These are phyloP conservation scores for Fusarium austroafricanum DNA, from an alignment of 2,329 filamentous ascomycete species.

Conservation along the genomic window DNA sequence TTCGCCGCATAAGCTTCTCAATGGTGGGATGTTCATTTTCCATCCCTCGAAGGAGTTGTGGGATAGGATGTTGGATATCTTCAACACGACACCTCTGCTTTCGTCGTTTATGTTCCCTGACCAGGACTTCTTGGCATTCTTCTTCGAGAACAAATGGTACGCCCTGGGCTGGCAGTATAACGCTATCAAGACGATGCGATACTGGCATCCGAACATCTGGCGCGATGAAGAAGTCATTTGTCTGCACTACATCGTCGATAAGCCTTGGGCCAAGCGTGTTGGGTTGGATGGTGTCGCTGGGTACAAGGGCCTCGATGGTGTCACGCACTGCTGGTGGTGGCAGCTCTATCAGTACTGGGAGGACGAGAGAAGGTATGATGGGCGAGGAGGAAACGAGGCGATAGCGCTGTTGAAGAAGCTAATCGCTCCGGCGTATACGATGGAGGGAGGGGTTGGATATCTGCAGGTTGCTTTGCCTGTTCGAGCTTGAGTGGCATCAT, in stretches of 20 bases:
- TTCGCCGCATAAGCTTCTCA: constrained; percentile 29
- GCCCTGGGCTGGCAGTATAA: constrained; percentile 42
- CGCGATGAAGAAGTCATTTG: constrained; percentile 39
- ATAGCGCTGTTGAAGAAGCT: constrained; percentile 7
- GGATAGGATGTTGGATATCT: constrained; percentile 26
- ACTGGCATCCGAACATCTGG: constrained; percentile 40
- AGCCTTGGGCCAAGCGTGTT: constrained; percentile 35
- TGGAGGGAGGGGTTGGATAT: neutral
- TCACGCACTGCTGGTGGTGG: constrained; percentile 41
- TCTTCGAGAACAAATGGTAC: constrained; percentile 35
- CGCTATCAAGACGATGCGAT: constrained; percentile 40
- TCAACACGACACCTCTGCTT: constrained; percentile 30
- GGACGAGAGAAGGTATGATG: constrained; percentile 11
- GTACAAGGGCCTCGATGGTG: constrained; percentile 30
- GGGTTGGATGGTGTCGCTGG: constrained; percentile 30
- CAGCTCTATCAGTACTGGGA: constrained; percentile 37
- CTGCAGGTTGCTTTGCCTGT: constrained; percentile 15
- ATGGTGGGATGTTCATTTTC: constrained; percentile 41
- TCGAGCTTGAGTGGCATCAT: neutral
- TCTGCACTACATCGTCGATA: constrained; percentile 41
- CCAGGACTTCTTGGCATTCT: constrained; percentile 35
- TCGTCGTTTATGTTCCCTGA: constrained; percentile 36
- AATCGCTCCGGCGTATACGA: constrained; percentile 8
- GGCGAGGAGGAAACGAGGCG: constrained; percentile 16
- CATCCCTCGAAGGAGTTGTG: constrained; percentile 28